Percentiles rank a stretch among this genome's conserved stretches.
Conservation (phyloP, 139 green algal genomes). For the Coelastrella sp. region DNA sequence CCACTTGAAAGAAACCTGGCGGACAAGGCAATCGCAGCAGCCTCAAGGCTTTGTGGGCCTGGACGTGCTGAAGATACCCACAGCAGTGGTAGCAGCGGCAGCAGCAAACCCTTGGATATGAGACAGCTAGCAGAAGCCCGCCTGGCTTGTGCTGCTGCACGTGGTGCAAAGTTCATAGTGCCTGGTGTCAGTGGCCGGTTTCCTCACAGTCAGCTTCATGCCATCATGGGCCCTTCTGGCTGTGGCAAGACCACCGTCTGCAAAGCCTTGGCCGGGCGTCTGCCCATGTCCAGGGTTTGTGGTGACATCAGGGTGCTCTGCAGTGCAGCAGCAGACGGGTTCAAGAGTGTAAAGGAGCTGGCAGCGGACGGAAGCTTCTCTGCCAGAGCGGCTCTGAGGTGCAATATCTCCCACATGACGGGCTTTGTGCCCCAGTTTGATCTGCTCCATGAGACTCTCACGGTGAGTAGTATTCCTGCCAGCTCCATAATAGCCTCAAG, state of each 20-base stretch:
- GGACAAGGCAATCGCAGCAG: neutral
- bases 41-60: neutral
- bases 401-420: constrained; percentile 27
- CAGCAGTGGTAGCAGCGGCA: neutral
- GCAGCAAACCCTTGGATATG: neutral
- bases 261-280: constrained; percentile 23
- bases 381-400: neutral
- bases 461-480: neutral
- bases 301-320: constrained; percentile 6
- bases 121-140: neutral
- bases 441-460: constrained; percentile 33
- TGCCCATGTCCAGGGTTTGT: constrained; percentile 6
- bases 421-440: constrained; percentile 38
- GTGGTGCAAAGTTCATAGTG: constrained; percentile 10
- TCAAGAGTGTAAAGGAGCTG: neutral
- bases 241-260: constrained; percentile 36
- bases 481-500: too few species aligned
- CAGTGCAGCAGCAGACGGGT: neutral
- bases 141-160: neutral
- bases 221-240: constrained; percentile 15
- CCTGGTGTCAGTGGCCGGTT: constrained; percentile 21
- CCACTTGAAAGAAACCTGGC: neutral
- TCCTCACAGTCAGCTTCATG: constrained; percentile 16
- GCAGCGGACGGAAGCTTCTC: neutral
- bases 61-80: too few species aligned